Base-by-base conservation (phyloP, 2,329 filamentous ascomycete genomes). In the Fusarium nisikadoi region DNA sequence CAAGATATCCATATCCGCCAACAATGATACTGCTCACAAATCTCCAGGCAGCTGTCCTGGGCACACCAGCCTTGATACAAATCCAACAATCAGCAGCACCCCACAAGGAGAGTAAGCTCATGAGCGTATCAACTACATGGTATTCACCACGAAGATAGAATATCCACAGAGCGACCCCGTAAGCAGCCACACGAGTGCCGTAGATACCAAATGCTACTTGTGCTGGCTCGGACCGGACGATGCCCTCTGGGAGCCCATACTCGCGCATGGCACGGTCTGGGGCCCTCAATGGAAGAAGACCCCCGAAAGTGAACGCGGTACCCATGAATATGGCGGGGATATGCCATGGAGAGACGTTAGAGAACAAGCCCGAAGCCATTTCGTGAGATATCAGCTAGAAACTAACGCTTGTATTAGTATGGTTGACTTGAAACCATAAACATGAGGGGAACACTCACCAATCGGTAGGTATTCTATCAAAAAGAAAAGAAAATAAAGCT, bases 261-360 rank as follows among this genome's bases (percentile, higher is more conserved):
- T 79, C 78, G 29, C 72, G 68, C 42, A 83, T 82, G 17, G 80
- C 79, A 31, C 70, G 74, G 27, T 73, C 57, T 5, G 79, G 73
- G 56, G 79, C 77, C 70, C 74, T 79, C 39, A 82, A 70, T 19
- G 80, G 81, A 11, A 80, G 74, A 38, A 81, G 66, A 17, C 80
- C 79, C 27, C 79, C 80, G 50, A 82, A 71, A 8, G 76, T 79
- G 23, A 76, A 76, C 13, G 76, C 68, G 25, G 77, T 79, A 25
- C 77, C 80, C 23, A 80, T 64, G 5, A 79, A 76, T 17, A 79
- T 50, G 12, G 74, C 68, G 4, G 77, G 76, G 42, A 77, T 73
- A 50, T 80, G 78, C 70, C 71, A 76, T 9, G 65, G 62, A 14
- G 73, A 67, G 39, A 76, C 71, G 17, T 54, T 39, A 6, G 68